Base-by-base conservation (phyloP, 768 basidiomycete species). In the Russula dissimulans region DNA sequence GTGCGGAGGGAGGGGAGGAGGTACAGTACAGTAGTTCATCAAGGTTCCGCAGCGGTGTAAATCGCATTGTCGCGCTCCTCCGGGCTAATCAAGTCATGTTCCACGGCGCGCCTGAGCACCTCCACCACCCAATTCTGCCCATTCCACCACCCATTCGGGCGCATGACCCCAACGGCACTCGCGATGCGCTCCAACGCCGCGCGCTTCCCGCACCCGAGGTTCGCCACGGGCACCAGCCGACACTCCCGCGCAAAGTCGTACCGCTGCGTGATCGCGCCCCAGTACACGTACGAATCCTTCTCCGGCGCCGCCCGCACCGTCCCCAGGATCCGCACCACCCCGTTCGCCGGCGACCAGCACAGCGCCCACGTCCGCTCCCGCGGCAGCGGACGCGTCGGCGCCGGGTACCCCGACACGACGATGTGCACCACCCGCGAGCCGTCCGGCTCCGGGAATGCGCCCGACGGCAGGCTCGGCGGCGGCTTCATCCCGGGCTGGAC, bases 121-220 rank as follows among this genome's bases (percentile, higher is more conserved):
- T 63, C 61, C 10, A 65, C 64, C 51, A 65, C 58, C 64, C 64
- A 65, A 34, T 65, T 65, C 62, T 65, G 64, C 1, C 64, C 62
- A 12, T 65, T 65, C 64, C 64, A 65, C 64, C 64, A 65, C 18
- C 64, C 64, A 3, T 65, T 65, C 10, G 64, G 64, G 11, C 62
- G 54, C 64, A 65, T 63, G 14, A 65, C 57, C 11, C 64, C 57
- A 8, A 65, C 62, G n/a, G 47, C 18, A 11, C 49, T 56, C 34
- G 64, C 64, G 50, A 65, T 59, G 12, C 62, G 60, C 44, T 65
- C 64, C 9, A 65, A 29, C 39, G 54, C 58, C 39, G 44, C 54
- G 17, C 64, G 57, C 7, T 63, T 56, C 2, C 62, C 62, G 18
- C 56, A 47, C 0, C 54, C 55, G 15, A 65, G 9, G 38, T 17